Evolutionary conservation across 2,329 filamentous ascomycete species (phyloP).

Genomic region (Pseudopyrenochaeta lycopersici): DNA sequence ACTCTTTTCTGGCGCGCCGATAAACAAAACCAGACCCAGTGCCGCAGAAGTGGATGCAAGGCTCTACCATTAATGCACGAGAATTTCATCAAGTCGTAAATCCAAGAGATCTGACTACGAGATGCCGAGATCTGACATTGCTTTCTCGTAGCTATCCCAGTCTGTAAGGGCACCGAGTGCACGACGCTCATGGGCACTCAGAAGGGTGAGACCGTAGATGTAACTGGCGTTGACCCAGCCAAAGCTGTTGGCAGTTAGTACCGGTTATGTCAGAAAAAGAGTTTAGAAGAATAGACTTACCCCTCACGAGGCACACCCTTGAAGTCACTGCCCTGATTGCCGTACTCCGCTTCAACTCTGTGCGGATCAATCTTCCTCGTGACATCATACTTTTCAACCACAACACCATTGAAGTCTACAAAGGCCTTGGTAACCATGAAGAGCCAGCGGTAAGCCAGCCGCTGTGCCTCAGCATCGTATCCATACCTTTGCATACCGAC

Average conservation of each 20-base stretch:
- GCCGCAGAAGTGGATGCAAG: not conserved
- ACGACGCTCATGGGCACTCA: constrained; percentile 88
- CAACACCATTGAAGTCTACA: constrained; percentile 97
- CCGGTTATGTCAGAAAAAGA: not conserved
- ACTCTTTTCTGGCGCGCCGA: not conserved
- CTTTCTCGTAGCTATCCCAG: constrained; percentile 82
- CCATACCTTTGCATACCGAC: constrained; percentile 90
- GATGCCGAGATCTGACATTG: constrained; percentile 56
- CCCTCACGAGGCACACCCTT: constrained; percentile 96
- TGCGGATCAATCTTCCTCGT: constrained; percentile 90
- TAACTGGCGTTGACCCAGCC: constrained; percentile 99
- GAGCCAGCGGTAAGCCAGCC: constrained; percentile 93
- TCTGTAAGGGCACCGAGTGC: constrained; percentile 88
- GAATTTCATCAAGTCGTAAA: constrained; percentile 15
- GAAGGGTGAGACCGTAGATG: constrained; percentile 87
- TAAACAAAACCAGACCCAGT: not conserved
- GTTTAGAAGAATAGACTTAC: constrained; percentile 63
- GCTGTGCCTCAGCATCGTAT: constrained; percentile 87
- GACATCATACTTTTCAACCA: constrained; percentile 99
- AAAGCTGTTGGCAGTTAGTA: constrained; percentile 68
- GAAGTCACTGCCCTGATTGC: constrained; percentile 94
- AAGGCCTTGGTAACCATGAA: constrained; percentile 99
- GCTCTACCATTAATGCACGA: constrained; percentile 3
- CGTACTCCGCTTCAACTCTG: constrained; percentile 95
- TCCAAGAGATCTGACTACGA: constrained; percentile 8